A percentile compares a stretch with the other conserved stretches of the same genome.
Conservation (phyloP, 768 basidiomycete genomes). For the Leucogyrophana mollusca region DNA sequence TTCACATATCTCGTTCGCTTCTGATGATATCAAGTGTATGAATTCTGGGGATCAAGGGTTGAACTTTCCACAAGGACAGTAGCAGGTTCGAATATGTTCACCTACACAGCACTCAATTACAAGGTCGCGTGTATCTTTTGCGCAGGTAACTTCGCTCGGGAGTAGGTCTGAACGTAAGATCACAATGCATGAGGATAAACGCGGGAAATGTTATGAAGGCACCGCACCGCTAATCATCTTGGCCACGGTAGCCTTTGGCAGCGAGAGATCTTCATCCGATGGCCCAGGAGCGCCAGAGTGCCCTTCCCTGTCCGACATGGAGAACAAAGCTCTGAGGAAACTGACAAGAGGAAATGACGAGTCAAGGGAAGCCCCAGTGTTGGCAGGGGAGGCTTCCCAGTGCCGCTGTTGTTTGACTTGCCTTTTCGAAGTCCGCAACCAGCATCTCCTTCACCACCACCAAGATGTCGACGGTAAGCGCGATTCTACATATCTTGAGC, state of each 20-base stretch:
- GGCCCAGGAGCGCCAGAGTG: slow-evolving; percentile 57
- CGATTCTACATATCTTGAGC: slow-evolving; percentile 4
- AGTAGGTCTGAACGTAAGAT: slow-evolving; percentile 67
- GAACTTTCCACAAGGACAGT: slow-evolving; percentile 12
- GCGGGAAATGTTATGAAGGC: slow-evolving; percentile 6
- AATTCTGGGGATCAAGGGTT: slow-evolving; percentile 66
- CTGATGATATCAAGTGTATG: slow-evolving; percentile 94
- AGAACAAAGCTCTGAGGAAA: slow-evolving; percentile 2
- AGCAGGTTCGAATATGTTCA: slow-evolving; percentile 46
- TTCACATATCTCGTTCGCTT: slow-evolving; percentile 98
- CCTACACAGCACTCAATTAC: slow-evolving; percentile 99
- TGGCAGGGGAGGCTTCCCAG: slow-evolving; percentile 11
- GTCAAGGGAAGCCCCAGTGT: slow-evolving; percentile 6
- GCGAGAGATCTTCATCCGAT: slow-evolving; percentile 87
- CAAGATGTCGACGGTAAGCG: slow-evolving; percentile 67
- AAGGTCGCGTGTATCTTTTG: slow-evolving; percentile 95
- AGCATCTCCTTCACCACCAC: slow-evolving; percentile 33
- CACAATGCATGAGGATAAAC: slow-evolving; percentile 5
- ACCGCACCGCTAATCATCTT: slow-evolving; percentile 90
- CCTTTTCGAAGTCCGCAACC: slow-evolving; percentile 40
- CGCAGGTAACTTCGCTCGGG: slow-evolving; percentile 81
- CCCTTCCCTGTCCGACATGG: slow-evolving; percentile 92
- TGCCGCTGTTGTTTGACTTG: slow-evolving; percentile 12
- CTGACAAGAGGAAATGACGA: slow-evolving; percentile 34
- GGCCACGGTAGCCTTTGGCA: slow-evolving; percentile 96